These are phyloP conservation scores for Ehretia macrophylla DNA, from an alignment of 257 asterid species.

Conservation along the genomic window DNA sequence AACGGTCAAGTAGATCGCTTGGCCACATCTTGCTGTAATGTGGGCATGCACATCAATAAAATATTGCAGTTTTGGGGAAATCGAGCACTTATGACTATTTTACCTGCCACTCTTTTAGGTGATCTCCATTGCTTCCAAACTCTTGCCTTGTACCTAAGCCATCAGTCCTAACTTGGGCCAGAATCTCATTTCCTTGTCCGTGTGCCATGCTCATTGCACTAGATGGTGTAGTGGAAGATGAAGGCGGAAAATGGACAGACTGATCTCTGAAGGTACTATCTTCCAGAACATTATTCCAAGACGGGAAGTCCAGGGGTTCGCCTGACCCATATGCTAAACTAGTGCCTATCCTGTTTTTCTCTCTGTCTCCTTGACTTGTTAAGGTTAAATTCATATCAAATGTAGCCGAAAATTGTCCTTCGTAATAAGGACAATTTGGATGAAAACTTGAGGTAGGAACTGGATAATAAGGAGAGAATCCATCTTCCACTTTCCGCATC, in stretches of 20 bases:
- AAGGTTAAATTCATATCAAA: conserved; percentile 36
- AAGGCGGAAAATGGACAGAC: conserved; percentile 45
- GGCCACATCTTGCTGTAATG: conserved; percentile 3
- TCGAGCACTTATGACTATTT: too few relatives aligned
- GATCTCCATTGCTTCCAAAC: conserved; percentile 32
- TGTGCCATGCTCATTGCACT: conserved; percentile 30
- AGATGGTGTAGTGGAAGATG: conserved; percentile 46
- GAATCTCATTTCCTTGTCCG: conserved; percentile 45
- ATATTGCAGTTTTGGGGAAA: too few relatives aligned
- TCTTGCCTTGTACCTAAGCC: conserved; percentile 35
- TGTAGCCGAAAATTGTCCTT: conserved; percentile 46
- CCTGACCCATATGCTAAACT: conserved; percentile 38
- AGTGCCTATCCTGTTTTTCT: conserved; percentile 20
- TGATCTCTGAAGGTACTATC: conserved; percentile 36
- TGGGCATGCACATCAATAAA: conserved; percentile 1
- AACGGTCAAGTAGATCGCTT: too few relatives aligned
- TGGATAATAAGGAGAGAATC: conserved; percentile 27
- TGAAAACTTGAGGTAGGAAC: conserved; percentile 32
- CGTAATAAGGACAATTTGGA: too few relatives aligned
- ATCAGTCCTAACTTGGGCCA: conserved; percentile 40
- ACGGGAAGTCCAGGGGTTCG: conserved; percentile 36
- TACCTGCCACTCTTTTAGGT: conserved; percentile 78
- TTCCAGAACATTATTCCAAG: conserved; percentile 54
- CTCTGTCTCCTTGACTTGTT: conserved; percentile 28
- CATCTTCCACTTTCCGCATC: conserved; percentile 26